Conservation (phyloP, 1,284 basidiomycete species). For the Naganishia sp. region DNA sequence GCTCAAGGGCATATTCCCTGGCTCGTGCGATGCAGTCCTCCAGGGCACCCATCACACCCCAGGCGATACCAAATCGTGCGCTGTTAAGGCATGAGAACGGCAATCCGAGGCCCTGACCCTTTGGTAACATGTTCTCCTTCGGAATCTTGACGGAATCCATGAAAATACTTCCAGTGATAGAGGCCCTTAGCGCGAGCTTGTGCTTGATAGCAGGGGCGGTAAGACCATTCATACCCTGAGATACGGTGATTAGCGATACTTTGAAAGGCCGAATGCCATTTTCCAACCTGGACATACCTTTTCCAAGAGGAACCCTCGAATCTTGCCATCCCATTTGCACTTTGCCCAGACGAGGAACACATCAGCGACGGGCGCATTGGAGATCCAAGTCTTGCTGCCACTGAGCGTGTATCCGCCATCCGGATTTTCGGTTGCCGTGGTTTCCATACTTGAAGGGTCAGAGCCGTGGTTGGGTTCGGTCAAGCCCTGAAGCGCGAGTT, state of each 20-base stretch:
- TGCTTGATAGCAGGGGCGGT: slow-evolving; percentile 86
- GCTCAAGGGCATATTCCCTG: slow-evolving; percentile 81
- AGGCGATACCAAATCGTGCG: slow-evolving; percentile 86
- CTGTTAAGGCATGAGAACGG: slow-evolving; percentile 91
- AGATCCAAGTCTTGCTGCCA: slow-evolving; percentile 96
- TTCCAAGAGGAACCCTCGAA: slow-evolving; percentile 89
- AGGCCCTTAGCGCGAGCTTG: slow-evolving; percentile 86
- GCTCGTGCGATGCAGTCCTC: slow-evolving; percentile 85
- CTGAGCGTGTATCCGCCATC: slow-evolving; percentile 81
- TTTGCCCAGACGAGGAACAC: slow-evolving; percentile 91
- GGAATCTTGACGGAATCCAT: slow-evolving; percentile 78
- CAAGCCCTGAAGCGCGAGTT: slow-evolving; percentile 65
- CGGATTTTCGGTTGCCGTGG: slow-evolving; percentile 75
- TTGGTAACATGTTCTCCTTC: slow-evolving; percentile 72
- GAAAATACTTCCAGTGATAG: slow-evolving; percentile 89
- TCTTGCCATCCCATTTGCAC: slow-evolving; percentile 88
- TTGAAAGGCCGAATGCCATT: background rate
- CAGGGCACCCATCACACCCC: slow-evolving; percentile 91
- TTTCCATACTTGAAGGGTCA: slow-evolving; percentile 92
- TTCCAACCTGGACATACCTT: slow-evolving; percentile 60
- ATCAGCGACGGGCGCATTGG: slow-evolving; percentile 82
- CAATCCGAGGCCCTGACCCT: slow-evolving; percentile 71
- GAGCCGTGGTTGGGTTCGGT: slow-evolving; percentile 97
- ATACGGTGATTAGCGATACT: slow-evolving; percentile 1
- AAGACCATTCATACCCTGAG: slow-evolving; percentile 77